Evolutionary conservation across 345 rosid genomes (phyloP).

Genomic region (Mercurialis annua): DNA sequence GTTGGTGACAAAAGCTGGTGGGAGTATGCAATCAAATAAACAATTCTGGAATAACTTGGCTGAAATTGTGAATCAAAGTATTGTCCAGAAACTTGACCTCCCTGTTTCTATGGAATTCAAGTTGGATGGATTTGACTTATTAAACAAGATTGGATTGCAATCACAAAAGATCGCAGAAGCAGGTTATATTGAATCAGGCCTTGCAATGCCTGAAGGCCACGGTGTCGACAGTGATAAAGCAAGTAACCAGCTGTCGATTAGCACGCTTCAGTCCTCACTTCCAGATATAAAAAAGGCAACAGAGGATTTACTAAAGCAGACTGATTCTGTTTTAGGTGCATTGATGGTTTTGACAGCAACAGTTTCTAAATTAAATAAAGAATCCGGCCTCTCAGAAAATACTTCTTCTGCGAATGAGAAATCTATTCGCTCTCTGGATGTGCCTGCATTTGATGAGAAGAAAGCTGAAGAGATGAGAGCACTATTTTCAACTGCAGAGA

Average conservation of each 20-base stretch:
- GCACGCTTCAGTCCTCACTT: constrained; percentile 54
- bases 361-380: constrained; percentile 66
- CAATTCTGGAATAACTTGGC: constrained; percentile 69
- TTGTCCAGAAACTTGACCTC: constrained; percentile 67
- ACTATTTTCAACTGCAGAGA: constrained; percentile 82
- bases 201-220: constrained; percentile 55
- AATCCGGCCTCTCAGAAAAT: constrained; percentile 30
- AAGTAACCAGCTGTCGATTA: constrained; percentile 30
- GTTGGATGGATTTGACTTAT: constrained; percentile 71
- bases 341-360: constrained; percentile 78
- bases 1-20: constrained; percentile 31
- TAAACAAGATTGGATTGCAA: constrained; percentile 67
- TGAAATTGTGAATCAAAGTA: constrained; percentile 51
- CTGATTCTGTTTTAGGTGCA: constrained; percentile 85
- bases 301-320: constrained; percentile 72
- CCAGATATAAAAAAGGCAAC: constrained; percentile 76
- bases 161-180: constrained; percentile 71
- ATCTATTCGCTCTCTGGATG: constrained; percentile 37
- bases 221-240: constrained; percentile 39
- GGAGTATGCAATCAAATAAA: constrained; percentile 37
- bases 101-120: constrained; percentile 60
- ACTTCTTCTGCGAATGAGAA: constrained; percentile 33
- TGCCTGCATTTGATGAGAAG: constrained; percentile 48
- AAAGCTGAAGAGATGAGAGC: constrained; percentile 83
- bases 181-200: constrained; percentile 78